Conservation (phyloP, 108 stramenopile species). For the Cylindrotheca fusiformis region DNA sequence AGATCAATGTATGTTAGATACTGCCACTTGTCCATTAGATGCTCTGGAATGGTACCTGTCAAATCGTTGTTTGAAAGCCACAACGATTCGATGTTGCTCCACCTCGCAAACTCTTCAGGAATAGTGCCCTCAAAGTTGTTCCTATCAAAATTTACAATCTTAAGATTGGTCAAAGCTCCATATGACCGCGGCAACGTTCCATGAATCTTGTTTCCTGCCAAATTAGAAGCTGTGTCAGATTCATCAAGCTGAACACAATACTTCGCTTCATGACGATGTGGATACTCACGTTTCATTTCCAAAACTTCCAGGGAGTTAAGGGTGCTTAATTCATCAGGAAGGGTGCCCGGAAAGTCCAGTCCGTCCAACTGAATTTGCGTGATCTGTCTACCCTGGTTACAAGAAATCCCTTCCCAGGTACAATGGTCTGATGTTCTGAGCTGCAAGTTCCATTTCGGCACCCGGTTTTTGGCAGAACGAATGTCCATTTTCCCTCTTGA, state of each 20-base stretch:
- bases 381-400: constrained; percentile 8
- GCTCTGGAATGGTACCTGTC: constrained; percentile 8
- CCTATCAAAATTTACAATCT: background rate
- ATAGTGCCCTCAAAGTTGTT: constrained; percentile 19
- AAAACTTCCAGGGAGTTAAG: too few relatives aligned
- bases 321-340: constrained; percentile 35
- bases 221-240: background rate
- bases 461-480: too few relatives aligned
- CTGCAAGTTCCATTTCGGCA: too few relatives aligned
- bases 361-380: constrained; percentile 6
- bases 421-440: too few relatives aligned
- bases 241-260: background rate
- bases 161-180: constrained; percentile 11
- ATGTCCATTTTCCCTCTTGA: too few relatives aligned
- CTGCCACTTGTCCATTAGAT: background rate
- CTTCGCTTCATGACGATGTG: background rate
- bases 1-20: constrained; percentile 7
- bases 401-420: constrained; percentile 38
- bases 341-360: constrained; percentile 25
- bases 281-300: constrained; percentile 22
- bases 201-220: constrained; percentile 31
- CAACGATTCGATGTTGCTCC: constrained; percentile 4
- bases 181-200: constrained; percentile 35
- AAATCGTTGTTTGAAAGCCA: constrained; percentile 7
- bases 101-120: background rate